These are phyloP conservation scores for Malassezia sp. DNA, from an alignment of 1,284 basidiomycete genomes.

Conservation along the genomic window DNA sequence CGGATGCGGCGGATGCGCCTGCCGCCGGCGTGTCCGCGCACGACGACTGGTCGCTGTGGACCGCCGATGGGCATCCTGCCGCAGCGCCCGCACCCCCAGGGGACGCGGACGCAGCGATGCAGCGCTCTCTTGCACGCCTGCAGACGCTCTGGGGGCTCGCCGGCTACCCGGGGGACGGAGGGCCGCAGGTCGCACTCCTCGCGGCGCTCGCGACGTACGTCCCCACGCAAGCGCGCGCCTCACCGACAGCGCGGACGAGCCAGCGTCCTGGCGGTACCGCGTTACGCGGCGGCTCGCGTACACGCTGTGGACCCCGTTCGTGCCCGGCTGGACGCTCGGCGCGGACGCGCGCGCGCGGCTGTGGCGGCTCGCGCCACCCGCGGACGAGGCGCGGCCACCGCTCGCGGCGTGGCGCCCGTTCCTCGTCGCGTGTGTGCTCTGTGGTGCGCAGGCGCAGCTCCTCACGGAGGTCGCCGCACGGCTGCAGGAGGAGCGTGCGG, in stretches of 20 bases:
- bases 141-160: conserved; percentile 9
- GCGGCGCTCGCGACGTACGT: conserved; percentile 1
- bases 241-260: conserved; percentile 12
- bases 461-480: not conserved
- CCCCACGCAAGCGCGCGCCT: no score
- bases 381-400: not conserved
- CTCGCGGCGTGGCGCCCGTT: conserved; percentile 6
- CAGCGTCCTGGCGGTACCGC: conserved; percentile 12
- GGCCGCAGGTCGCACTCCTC: not conserved
- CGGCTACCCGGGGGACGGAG: not conserved
- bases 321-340: not conserved
- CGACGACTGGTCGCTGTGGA: not conserved
- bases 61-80: not conserved
- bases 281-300: conserved; percentile 6
- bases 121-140: not conserved
- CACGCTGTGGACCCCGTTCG: not conserved
- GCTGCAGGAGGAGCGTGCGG: not conserved
- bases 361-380: not conserved
- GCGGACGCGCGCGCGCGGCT: not conserved
- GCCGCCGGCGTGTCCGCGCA: no score
- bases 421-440: not conserved
- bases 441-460: not conserved
- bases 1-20: no score
- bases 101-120: not conserved
- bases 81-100: no score